These are phyloP conservation scores for Trichoderma atroviride DNA, from an alignment of 2,329 filamentous ascomycete species.

Conservation along the genomic window DNA sequence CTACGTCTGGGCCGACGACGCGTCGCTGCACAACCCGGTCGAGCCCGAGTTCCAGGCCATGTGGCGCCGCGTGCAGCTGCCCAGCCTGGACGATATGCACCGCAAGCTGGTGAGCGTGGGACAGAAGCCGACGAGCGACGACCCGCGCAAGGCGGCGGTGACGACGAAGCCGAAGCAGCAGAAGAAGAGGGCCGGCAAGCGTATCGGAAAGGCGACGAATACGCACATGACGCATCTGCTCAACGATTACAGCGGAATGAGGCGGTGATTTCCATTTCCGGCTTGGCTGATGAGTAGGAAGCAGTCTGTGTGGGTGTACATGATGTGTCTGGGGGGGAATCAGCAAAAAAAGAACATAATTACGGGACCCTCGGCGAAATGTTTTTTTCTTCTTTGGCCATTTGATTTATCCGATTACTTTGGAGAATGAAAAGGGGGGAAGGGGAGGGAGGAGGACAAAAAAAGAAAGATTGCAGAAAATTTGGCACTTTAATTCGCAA, in stretches of 20 bases:
- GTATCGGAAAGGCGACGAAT: slow-evolving; percentile 81
- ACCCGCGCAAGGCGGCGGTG: slow-evolving; percentile 57
- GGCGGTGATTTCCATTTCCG: slow-evolving; percentile 39
- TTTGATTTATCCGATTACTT: not conserved
- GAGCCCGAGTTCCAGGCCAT: slow-evolving; percentile 81
- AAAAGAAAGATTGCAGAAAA: not conserved
- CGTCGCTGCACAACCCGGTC: slow-evolving; percentile 72
- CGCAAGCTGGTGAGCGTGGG: slow-evolving; percentile 75
- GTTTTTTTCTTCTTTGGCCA: not conserved
- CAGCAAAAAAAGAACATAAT: not conserved
- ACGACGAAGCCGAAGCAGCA: slow-evolving; percentile 69
- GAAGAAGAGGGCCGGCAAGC: slow-evolving; percentile 67
- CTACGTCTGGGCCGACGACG: slow-evolving; percentile 87
- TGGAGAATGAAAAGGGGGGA: not conserved
- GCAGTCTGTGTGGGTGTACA: not conserved
- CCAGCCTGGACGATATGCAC: slow-evolving; percentile 74
- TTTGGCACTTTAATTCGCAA: not conserved
- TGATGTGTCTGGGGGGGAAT: not conserved
- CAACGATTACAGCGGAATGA: slow-evolving; percentile 66
- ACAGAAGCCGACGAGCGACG: slow-evolving; percentile 82
- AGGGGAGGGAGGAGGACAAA: not conserved
- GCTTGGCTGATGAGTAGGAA: not conserved
- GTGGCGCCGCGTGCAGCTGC: slow-evolving; percentile 81
- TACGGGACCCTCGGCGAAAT: not conserved
- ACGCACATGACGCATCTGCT: slow-evolving; percentile 82